Evolutionary conservation across 352 stramenopile genomes (phyloP), one percentile per base, ranked within the genome.

Genomic region (Globisporangium nagaii): DNA sequence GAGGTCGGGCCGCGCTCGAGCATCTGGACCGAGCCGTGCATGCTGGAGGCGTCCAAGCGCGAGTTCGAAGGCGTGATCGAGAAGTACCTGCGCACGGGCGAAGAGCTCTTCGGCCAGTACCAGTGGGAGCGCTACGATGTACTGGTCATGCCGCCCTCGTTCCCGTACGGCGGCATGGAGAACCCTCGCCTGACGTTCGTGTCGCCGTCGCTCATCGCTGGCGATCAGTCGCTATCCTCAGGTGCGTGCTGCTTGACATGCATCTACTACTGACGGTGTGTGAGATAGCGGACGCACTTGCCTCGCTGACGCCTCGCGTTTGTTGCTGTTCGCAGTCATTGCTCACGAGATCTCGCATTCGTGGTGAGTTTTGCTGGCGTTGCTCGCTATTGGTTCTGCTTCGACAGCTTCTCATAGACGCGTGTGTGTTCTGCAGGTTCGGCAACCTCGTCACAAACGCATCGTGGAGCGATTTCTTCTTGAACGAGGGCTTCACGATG

Each of bases 121-220:
- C 50, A 81, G 47, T 95, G 85, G 85, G 81, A 90, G 51, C 76
- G 72, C 9, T 95, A 95, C 58, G 84, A 93, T 53, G 55, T 95
- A 47, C 52, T 95, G 37, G 73, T 90, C 32, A 89, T 95, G 82
- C 85, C 85, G 10, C 83, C 83, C 7, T 93, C 77, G n/a, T 96
- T 96, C 55, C 84, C 86, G 0, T 99, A 99, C 68, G 97, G 97
- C 32, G 97, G 96, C n/a, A 99, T 99, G 96, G 97, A 99, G 68
- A 97, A 97, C 70, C 90, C 90, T 9, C 79, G 86, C 28, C 73
- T 96, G 34, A 97, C 90, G 10, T 97, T 90, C 46, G 66, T 90
- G 47, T 92, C 84, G 24, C 84, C 81, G 32, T 86, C 71, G 19
- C 76, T 86, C 17, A 70, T 94, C 56, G 73, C 74, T n/a, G 82